Percentiles rank a stretch among this genome's conserved stretches.
Conservation (phyloP, 352 stramenopile species). For the Globisporangium acanthophoron region DNA sequence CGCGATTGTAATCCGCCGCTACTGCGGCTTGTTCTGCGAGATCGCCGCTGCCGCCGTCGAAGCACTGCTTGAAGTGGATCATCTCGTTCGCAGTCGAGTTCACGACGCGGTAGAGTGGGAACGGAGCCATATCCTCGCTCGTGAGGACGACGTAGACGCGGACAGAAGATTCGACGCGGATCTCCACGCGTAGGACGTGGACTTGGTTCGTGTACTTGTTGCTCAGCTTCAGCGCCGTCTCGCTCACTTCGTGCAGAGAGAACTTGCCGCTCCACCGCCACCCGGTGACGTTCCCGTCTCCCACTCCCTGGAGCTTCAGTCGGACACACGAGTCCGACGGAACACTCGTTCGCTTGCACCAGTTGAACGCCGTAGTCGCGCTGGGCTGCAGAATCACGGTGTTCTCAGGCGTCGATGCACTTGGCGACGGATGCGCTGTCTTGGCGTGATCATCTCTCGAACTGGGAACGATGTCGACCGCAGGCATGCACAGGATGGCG, state of each 20-base stretch:
- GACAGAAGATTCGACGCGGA: slow-evolving; percentile 64
- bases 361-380: slow-evolving; percentile 62
- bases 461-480: slow-evolving; percentile 32
- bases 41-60: slow-evolving; percentile 43
- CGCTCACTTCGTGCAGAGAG: slow-evolving; percentile 77
- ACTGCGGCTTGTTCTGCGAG: slow-evolving; percentile 41
- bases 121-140: slow-evolving; percentile 53
- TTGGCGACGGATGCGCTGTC: slow-evolving; percentile 4
- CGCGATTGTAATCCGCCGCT: slow-evolving; percentile 42
- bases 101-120: slow-evolving; percentile 74
- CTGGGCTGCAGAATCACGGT: slow-evolving; percentile 22
- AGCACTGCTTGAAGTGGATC: slow-evolving; percentile 80
- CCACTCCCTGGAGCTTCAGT: slow-evolving; percentile 37
- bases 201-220: slow-evolving; percentile 75
- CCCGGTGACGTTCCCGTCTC: slow-evolving; percentile 25
- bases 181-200: slow-evolving; percentile 75
- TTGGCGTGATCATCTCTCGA: slow-evolving; percentile 4
- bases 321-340: slow-evolving; percentile 62
- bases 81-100: slow-evolving; percentile 66
- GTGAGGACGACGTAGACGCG: slow-evolving; percentile 74
- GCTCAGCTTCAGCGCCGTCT: slow-evolving; percentile 82
- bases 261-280: slow-evolving; percentile 82
- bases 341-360: slow-evolving; percentile 37
- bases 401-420: slow-evolving; percentile 7
- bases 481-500: slow-evolving; percentile 41